Conservation (phyloP, 768 basidiomycete species). For the Leucocoprinus birnbaumii region DNA sequence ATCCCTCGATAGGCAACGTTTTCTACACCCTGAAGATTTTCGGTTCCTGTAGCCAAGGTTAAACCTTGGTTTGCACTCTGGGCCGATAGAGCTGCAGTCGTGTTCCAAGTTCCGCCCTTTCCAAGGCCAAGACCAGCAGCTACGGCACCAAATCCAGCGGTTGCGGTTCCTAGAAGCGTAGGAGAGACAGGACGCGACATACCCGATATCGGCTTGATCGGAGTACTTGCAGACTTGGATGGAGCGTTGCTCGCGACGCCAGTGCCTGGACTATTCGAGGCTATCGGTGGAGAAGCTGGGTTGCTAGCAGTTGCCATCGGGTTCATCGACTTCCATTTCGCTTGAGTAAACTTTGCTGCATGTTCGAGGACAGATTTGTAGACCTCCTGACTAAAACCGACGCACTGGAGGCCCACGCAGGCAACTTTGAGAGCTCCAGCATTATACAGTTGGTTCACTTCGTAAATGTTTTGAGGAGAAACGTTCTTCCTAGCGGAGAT, state of each 20-base stretch:
- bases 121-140: slow-evolving; percentile 9
- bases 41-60: neutral
- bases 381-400: slow-evolving; percentile 68
- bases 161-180: slow-evolving; percentile 2
- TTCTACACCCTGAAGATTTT: neutral
- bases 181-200: slow-evolving; percentile 5
- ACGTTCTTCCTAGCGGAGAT: slow-evolving; percentile 68
- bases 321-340: slow-evolving; percentile 29
- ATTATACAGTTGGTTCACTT: slow-evolving; percentile 68
- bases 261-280: neutral
- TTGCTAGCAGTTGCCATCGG: neutral
- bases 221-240: neutral
- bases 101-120: slow-evolving; percentile 8
- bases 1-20: neutral
- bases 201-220: neutral
- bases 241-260: neutral
- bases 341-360: slow-evolving; percentile 43
- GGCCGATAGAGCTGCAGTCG: neutral
- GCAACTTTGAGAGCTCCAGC: slow-evolving; percentile 72
- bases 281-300: no score
- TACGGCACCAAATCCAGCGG: slow-evolving; percentile 2
- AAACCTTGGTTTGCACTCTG: neutral
- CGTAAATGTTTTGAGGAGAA: slow-evolving; percentile 77
- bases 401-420: slow-evolving; percentile 72
- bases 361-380: slow-evolving; percentile 68